phyloP scores from a whole-genome alignment of 192 early-diverging fungal species.

The Spizellomyces sp. region DNA sequence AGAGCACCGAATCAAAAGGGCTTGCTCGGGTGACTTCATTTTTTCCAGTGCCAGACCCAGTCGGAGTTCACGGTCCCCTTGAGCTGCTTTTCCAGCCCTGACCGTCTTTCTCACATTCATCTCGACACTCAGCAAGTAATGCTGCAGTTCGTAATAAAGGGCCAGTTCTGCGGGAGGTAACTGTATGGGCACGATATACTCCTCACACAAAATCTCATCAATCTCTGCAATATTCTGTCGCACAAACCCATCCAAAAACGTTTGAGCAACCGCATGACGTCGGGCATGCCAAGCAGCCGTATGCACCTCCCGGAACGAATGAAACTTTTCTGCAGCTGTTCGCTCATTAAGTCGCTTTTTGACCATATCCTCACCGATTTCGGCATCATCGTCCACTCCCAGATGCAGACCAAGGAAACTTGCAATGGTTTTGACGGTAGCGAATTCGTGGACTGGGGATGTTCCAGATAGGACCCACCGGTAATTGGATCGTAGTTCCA shows the following conservation, averaged over 20 bases:
- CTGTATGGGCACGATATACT: constrained; percentile 19
- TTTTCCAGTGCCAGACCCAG: constrained; percentile 38
- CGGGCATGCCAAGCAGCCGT: constrained; percentile 44
- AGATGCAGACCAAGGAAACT: constrained; percentile 47
- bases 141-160: constrained; percentile 49
- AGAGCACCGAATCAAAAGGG: constrained; percentile 48
- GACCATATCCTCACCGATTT: constrained; percentile 16
- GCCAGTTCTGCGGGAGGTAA: constrained; percentile 48
- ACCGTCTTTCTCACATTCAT: constrained; percentile 42
- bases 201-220: constrained; percentile 43
- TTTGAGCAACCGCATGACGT: constrained; percentile 44
- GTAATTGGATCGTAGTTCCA: constrained; percentile 20
- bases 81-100: constrained; percentile 19
- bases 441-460: constrained; percentile 43
- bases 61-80: constrained; percentile 41
- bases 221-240: constrained; percentile 53
- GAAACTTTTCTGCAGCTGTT: constrained; percentile 43
- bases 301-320: constrained; percentile 44
- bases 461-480: constrained; percentile 51
- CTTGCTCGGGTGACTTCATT: constrained; percentile 45
- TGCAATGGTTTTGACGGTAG: constrained; percentile 46
- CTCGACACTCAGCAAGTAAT: constrained; percentile 48
- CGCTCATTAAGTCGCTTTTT: constrained; percentile 29
- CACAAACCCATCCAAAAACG: constrained; percentile 46
- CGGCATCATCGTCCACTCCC: constrained; percentile 45